Base-by-base conservation (phyloP, 2,329 filamentous ascomycete species). In the Penicillium expansum region DNA sequence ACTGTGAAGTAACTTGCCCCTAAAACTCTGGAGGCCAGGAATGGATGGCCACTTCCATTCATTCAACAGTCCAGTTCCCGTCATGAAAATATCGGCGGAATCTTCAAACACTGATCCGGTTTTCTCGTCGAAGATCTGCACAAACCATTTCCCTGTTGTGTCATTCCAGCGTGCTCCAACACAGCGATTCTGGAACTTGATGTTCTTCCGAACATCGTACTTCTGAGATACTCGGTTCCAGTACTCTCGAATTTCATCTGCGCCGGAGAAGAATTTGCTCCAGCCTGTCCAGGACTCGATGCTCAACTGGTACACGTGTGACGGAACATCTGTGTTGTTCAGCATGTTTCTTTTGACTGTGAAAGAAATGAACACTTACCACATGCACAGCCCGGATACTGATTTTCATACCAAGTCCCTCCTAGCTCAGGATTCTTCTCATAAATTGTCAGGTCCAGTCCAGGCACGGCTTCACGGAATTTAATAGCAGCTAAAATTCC, bases 21-120 rank as follows among this genome's bases (percentile, higher is more conserved):
- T 32, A 24, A 58, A 62, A 10, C 38, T 39, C 2, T 60, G 48
- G 1, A 59, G 32, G 6, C 55, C 55, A 6, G 44, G 53, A 20
- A 59, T 60, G n/a, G 58, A 51, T 43, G 51, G 58, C 69, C 61
- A 69, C 41, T 62, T 64, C 50, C 53, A 64, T 14, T 56, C 59
- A 20, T 61, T 58, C 27, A 65, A 55, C 16, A 65, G 57, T 53
- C 66, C 67, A 13, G 60, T 56, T 20, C 61, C 66, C 24, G 60
- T 62, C 24, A 65, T 57, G 5, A 60, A 30, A 18, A 56, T 8
- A 13, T 56, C 30, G 18, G 45, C 45, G 10, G 41, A 39, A 18
- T 39, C 33, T 30, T 47, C 24, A 30, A 42, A 37, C 6, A 22
- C 22, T n/a, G 37, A 30, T 13, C 24, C 39, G 1, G 24, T 29